Evolutionary conservation across 257 asterid species (phyloP), one percentile per base, ranked within the genome.

Genomic region (Solanum virginianum): DNA sequence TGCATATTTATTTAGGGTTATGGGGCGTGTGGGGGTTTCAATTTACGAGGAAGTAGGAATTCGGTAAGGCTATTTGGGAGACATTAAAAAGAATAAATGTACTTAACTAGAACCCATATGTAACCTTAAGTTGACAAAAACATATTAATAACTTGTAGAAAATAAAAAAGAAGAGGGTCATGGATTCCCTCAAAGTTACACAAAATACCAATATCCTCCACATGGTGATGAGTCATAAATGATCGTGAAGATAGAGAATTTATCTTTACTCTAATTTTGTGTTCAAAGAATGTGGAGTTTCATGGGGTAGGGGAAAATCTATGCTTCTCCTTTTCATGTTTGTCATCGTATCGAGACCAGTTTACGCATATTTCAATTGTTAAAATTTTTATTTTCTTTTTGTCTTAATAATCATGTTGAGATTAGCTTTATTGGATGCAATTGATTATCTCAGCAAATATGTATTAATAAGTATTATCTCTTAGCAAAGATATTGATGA

Each of bases 221-320:
- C 89, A 86, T 79, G 84, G 87, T 81, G 22, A 80, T 86, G 88
- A 89, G 63, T 88, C 86, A 88, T 55, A 80, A 10, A 83, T 79
- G 85, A 84, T 68, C 79, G 85, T 89, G 89, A 86, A 71, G 43
- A 51, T 43, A 45, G 56, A 70, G 63, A 88, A 88, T 55, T 39
- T 53, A 72, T 45, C 32, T 81, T 26, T 81, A 36, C 72, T 17
- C 74, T 43, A 39, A 81, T 13, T 24, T 5, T 8, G 26, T 59
- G 49, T 77, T 29, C 65, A 16, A 26, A 77, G 82, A 49, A 49
- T 77, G 63, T 77, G 41, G 82, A 77, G 63, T 77, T 49, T 49
- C 47, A 15, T 49, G 15, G 75, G 24, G 6, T 4, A 26, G 56
- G 24, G 43, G 8, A 16, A 18, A 54, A 65, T 22, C 18, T 53